A percentile compares a stretch with the other conserved stretches of the same genome.
These are phyloP conservation scores for Aspergillaceae sp. DNA, from an alignment of 2,329 filamentous ascomycete species.

Conservation along the genomic window DNA sequence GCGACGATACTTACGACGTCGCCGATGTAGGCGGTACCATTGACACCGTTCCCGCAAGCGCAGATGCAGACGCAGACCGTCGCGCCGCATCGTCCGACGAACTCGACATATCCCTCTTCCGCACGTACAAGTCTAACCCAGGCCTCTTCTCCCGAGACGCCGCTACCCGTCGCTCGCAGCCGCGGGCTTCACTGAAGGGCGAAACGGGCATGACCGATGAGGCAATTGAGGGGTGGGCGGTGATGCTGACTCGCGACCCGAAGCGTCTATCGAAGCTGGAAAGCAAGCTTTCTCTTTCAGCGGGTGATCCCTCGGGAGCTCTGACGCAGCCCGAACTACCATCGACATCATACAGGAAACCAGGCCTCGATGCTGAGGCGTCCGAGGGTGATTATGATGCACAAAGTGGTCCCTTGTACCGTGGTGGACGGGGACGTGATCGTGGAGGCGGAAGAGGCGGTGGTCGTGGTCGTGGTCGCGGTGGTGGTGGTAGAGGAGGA, in stretches of 20 bases:
- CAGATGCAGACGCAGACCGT: constrained; percentile 43
- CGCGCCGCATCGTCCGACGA: constrained; percentile 23
- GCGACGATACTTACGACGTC: constrained; percentile 92
- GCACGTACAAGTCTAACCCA: constrained; percentile 57
- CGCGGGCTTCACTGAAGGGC: constrained; percentile 56
- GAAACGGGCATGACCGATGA: constrained; percentile 89
- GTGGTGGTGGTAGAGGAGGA: constrained; percentile 50
- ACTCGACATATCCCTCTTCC: constrained; percentile 64
- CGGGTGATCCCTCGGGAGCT: constrained; percentile 37
- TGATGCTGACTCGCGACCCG: constrained; percentile 72
- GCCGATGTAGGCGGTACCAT: constrained; percentile 86
- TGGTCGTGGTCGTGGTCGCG: constrained; percentile 40
- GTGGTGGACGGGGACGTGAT: constrained; percentile 38
- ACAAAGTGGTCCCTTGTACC: constrained; percentile 22
- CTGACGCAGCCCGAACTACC: constrained; percentile 55
- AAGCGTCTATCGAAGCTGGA: constrained; percentile 62
- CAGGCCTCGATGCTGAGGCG: constrained; percentile 17
- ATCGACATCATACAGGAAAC: constrained; percentile 55
- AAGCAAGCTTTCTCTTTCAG: constrained; percentile 57
- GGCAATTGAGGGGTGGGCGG: constrained; percentile 83
- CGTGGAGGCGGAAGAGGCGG: constrained; percentile 43
- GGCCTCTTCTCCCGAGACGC: constrained; percentile 64
- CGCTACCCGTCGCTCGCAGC: constrained; percentile 56
- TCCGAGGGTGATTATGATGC: constrained; percentile 48
- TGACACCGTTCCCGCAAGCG: constrained; percentile 47